phyloP scores from a whole-genome alignment of 345 rosid genomes.

The Linum lewisii region DNA sequence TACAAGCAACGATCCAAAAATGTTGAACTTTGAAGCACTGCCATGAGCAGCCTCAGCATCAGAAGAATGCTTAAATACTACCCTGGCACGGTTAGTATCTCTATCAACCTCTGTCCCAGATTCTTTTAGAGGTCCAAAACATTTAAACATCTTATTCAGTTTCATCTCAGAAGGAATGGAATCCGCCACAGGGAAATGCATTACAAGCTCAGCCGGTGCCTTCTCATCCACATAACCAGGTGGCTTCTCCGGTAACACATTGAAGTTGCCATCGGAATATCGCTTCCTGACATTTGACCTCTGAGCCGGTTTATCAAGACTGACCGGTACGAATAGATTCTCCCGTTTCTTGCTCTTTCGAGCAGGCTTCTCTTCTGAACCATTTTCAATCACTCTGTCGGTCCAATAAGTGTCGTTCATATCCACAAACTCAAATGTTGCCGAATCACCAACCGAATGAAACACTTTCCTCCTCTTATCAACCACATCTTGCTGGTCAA shows the following conservation, averaged over 20 bases:
- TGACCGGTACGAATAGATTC: constrained; percentile 44
- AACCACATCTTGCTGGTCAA: constrained; percentile 31
- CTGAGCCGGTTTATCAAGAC: constrained; percentile 43
- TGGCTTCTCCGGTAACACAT: constrained; percentile 34
- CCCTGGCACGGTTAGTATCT: constrained; percentile 74
- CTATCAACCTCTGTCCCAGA: constrained; percentile 64
- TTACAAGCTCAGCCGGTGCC: constrained; percentile 70
- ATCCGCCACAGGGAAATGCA: constrained; percentile 59
- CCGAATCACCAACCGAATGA: constrained; percentile 31
- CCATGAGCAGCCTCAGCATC: constrained; percentile 79
- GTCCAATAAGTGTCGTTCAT: constrained; percentile 94
- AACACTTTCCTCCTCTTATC: constrained; percentile 44
- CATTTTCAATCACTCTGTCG: constrained; percentile 74
- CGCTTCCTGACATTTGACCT: constrained; percentile 53
- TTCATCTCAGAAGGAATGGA: constrained; percentile 61
- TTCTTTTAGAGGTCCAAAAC: constrained; percentile 72
- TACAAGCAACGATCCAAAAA: constrained; percentile 60
- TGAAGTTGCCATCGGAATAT: constrained; percentile 37
- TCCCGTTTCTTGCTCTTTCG: constrained; percentile 31
- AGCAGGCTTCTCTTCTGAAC: constrained; percentile 67
- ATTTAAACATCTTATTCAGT: constrained; percentile 73
- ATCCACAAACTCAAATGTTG: constrained; percentile 89
- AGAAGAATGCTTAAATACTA: constrained; percentile 57
- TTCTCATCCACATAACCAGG: constrained; percentile 40
- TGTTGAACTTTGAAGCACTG: constrained; percentile 67